These are phyloP conservation scores for Monosporozyma aerobia DNA, from an alignment of 805 yeast genomes.

Conservation along the genomic window DNA sequence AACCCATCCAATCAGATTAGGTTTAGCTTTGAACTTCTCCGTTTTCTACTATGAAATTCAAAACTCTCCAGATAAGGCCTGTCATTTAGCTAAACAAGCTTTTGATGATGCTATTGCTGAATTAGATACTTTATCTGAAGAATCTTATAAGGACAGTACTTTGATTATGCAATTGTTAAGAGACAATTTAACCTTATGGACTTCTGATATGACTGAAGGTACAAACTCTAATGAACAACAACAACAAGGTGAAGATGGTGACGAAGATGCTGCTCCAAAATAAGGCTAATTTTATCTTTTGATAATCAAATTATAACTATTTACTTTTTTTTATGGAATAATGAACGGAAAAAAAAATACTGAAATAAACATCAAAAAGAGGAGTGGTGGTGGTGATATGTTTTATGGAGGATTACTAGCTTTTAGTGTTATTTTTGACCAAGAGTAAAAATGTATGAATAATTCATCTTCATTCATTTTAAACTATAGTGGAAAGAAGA, in stretches of 20 bases:
- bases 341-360: neutral
- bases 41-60: constrained; percentile 97
- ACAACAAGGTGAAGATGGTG: constrained; percentile 7
- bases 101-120: constrained; percentile 99
- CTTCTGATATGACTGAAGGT: constrained; percentile 56
- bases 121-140: constrained; percentile 94
- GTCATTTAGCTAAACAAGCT: constrained; percentile 98
- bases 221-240: neutral
- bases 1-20: constrained; percentile 97
- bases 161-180: constrained; percentile 97
- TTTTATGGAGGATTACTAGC: too few species aligned
- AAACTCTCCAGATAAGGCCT: constrained; percentile 97
- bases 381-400: too few species aligned
- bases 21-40: constrained; percentile 94
- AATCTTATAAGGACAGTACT: constrained; percentile 96
- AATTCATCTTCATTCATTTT: too few species aligned
- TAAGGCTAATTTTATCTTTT: constrained; percentile 5
- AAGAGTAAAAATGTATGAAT: too few species aligned
- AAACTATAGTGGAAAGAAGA: too few species aligned
- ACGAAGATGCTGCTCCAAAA: constrained; percentile 24
- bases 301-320: neutral
- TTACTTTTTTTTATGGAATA: neutral
- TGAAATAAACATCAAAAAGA: neutral
- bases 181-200: constrained; percentile 98
- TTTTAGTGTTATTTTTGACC: too few species aligned